phyloP scores from a whole-genome alignment of 768 basidiomycete genomes.

The Mycena floridula region DNA sequence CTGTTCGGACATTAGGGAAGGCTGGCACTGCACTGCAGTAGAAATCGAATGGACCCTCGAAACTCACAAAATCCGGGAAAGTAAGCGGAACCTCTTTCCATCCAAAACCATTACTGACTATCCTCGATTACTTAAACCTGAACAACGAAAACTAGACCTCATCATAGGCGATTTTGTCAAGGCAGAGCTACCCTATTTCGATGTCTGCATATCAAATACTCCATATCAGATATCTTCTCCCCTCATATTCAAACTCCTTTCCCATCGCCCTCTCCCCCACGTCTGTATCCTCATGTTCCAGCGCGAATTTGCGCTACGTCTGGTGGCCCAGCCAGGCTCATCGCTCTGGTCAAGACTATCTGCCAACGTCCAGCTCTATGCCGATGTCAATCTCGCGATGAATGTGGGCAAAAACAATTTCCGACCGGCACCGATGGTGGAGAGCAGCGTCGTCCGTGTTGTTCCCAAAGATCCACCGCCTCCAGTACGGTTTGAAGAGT shows the following conservation, averaged over 20 bases:
- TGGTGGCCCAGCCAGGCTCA: slow-evolving; percentile 80
- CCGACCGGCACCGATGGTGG: slow-evolving; percentile 91
- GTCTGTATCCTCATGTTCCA: slow-evolving; percentile 99
- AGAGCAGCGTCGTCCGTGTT: slow-evolving; percentile 86
- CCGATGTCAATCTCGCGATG: slow-evolving; percentile 94
- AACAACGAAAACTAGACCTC: slow-evolving; percentile 91
- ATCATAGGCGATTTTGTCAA: slow-evolving; percentile 98
- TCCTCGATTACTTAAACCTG: slow-evolving; percentile 52
- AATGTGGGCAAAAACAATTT: slow-evolving; percentile 97
- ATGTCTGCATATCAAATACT: slow-evolving; percentile 98
- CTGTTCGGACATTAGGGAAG: slow-evolving; percentile 88
- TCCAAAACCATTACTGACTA: neutral
- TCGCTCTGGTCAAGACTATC: slow-evolving; percentile 90
- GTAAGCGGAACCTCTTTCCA: slow-evolving; percentile 40
- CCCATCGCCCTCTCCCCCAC: slow-evolving; percentile 91
- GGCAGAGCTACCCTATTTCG: slow-evolving; percentile 96
- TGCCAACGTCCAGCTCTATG: slow-evolving; percentile 96
- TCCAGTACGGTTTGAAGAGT: slow-evolving; percentile 93
- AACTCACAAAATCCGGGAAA: slow-evolving; percentile 93
- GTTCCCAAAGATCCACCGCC: slow-evolving; percentile 94
- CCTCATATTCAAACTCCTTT: slow-evolving; percentile 93
- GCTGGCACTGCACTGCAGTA: slow-evolving; percentile 87
- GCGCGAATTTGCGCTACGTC: slow-evolving; percentile 92
- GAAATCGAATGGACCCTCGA: slow-evolving; percentile 99
- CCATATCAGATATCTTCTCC: slow-evolving; percentile 99